Conservation (phyloP, 108 stramenopile genomes). For the Nannochloropsis gaditana region DNA sequence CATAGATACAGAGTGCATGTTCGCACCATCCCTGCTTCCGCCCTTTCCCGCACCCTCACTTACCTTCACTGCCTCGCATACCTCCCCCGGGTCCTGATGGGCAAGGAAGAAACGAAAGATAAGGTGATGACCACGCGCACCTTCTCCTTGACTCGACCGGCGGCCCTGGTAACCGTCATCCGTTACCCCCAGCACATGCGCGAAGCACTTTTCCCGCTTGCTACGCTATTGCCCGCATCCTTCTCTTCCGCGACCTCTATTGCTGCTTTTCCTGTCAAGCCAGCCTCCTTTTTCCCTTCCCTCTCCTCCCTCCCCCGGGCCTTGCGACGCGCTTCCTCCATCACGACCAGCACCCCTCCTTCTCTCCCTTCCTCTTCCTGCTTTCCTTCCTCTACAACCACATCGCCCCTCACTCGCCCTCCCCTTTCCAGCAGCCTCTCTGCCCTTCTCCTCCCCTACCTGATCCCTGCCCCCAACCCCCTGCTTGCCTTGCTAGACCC, state of each 20-base stretch:
- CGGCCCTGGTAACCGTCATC: background rate
- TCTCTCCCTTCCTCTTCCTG: background rate
- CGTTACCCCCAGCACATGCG: background rate
- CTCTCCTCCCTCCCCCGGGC: background rate
- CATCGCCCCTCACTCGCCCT: background rate
- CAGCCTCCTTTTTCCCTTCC: no score
- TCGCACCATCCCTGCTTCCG: background rate
- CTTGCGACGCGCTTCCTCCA: background rate
- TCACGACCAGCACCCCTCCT: background rate
- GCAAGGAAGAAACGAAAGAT: background rate
- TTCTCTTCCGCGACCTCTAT: background rate
- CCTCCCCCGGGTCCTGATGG: background rate
- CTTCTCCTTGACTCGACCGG: background rate
- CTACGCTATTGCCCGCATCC: background rate
- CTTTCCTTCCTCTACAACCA: background rate
- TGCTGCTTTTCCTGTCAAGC: background rate
- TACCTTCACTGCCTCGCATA: background rate
- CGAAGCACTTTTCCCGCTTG: background rate
- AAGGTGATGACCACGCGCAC: background rate
- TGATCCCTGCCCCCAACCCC: background rate
- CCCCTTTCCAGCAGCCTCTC: constrained; percentile 13
- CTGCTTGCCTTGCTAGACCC: background rate
- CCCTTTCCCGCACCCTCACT: background rate
- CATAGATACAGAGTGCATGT: background rate
- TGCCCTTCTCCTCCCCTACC: constrained; percentile 10